Evolutionary conservation across 805 yeast genomes (phyloP), one percentile per base, ranked within the genome.

Genomic region (Ogataea allantospora): DNA sequence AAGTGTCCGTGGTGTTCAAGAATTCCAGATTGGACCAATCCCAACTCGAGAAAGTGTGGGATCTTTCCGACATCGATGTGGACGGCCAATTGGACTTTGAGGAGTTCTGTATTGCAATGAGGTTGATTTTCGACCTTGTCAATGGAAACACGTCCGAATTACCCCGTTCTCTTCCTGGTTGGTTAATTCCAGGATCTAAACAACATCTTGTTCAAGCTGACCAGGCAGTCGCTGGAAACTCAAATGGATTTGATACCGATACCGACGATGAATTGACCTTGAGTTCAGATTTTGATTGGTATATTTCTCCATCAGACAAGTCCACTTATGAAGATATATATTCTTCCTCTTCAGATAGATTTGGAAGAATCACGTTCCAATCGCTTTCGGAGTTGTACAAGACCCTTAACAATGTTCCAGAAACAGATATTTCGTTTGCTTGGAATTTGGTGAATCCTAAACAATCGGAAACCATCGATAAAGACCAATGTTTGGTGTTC

Each of bases 41-140:
- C n/a, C 78, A 88, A 55, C 70, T 93, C 48, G 80, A 87, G 28
- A 74, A 77, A 57, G 78, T 93, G 29, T 93, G 99, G 99, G 87
- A 86, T 53, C 65, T 93, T 33, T 81, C 91, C 2, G 99, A 93
- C 60, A 86, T 91, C 39, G 99, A 93, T 62, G 78, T 79, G 30
- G 99, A 93, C 62, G 96, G 96, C 8, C 69, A 71, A 49, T 71
- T 93, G 52, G 99, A 93, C 63, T 93, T 93, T 60, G 99, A 93
- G 64, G 99, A 93, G 66, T 93, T 93, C 62, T 93, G 97, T 57
- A 87, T 93, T 47, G 91, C 97, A 35, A 93, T 93, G 99, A 75
- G 98, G 50, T 72, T 93, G 39, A 86, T 91, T 30, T 93, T 88
- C 58, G 99, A 93, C 58, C 62, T 83, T 58, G 91, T 93, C 38